phyloP scores from a whole-genome alignment of 441 rosid species.

The Breynia disticha region DNA sequence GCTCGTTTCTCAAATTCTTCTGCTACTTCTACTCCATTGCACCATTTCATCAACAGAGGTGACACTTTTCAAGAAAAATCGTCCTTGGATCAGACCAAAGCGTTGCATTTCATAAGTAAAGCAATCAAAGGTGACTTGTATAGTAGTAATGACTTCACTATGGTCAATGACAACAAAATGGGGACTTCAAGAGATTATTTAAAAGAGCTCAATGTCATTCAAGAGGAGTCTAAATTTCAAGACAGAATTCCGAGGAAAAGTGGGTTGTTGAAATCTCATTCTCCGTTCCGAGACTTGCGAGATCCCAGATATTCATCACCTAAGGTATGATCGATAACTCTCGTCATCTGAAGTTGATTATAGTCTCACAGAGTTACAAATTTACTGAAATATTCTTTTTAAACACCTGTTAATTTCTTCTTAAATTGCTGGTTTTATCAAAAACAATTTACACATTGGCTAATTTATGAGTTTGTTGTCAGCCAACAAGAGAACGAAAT shows the following conservation, averaged over 20 bases:
- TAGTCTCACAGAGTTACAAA: background rate
- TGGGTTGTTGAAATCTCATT: slow-evolving; percentile 42
- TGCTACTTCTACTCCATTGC: slow-evolving; percentile 16
- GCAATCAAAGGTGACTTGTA: slow-evolving; percentile 68
- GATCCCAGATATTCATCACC: slow-evolving; percentile 59
- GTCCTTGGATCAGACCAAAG: slow-evolving; percentile 64
- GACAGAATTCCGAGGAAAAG: slow-evolving; percentile 28
- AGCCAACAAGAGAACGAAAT: slow-evolving; percentile 48
- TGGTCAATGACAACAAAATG: slow-evolving; percentile 23
- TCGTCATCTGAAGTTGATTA: too few species aligned
- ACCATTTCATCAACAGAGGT: slow-evolving; percentile 27
- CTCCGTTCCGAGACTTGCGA: slow-evolving; percentile 63
- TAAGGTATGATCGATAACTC: slow-evolving; percentile 42
- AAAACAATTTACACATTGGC: too few species aligned
- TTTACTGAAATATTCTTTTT: too few species aligned
- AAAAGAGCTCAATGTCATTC: slow-evolving; percentile 40
- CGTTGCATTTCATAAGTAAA: slow-evolving; percentile 82
- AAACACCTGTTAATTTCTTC: too few species aligned
- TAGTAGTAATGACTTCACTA: slow-evolving; percentile 34
- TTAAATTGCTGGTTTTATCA: too few species aligned
- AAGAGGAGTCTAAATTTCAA: slow-evolving; percentile 33
- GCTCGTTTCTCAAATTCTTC: slow-evolving; percentile 13
- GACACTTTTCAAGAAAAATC: slow-evolving; percentile 25
- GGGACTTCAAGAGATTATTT: slow-evolving; percentile 21
- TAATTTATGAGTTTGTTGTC: slow-evolving; percentile 1